Conservation (phyloP, 305 asterid genomes). For the Fraxinus velutina region DNA sequence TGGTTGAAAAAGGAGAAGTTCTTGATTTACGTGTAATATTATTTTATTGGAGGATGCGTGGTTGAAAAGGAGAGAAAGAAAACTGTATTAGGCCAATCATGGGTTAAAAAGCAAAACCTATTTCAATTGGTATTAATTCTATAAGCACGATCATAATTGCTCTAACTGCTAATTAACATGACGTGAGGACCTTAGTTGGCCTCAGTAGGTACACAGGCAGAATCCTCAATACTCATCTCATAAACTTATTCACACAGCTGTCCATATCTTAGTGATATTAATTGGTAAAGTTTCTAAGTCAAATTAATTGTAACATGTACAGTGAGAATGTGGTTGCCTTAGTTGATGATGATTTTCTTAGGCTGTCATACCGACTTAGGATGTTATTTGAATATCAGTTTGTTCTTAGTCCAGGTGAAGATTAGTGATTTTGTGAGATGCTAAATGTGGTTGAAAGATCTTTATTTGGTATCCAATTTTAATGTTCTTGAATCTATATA, state of each 20-base stretch:
- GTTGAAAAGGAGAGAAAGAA: too few relatives aligned
- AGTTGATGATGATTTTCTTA: neutral
- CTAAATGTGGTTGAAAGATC: constrained; percentile 12
- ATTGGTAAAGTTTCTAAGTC: neutral
- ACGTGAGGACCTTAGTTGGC: neutral
- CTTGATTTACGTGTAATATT: too few relatives aligned
- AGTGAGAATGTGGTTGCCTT: neutral
- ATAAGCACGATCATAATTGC: neutral
- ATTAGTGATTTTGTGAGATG: constrained; percentile 7
- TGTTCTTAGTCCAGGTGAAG: constrained; percentile 2
- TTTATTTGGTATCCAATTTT: neutral
- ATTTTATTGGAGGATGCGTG: too few relatives aligned
- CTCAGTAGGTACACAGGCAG: neutral
- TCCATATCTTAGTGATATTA: neutral
- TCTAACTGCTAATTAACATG: neutral
- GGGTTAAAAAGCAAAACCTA: neutral
- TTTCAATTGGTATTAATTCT: neutral
- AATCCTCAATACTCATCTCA: neutral
- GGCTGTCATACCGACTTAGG: neutral
- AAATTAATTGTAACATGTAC: neutral
- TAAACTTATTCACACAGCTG: neutral
- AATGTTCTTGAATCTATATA: neutral
- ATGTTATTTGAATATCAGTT: constrained; percentile 4
- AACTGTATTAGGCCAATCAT: too few relatives aligned
- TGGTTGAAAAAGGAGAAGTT: too few relatives aligned